Evolutionary conservation across 192 early-diverging fungal species (phyloP).

Genomic region (Diversispora epigaea): DNA sequence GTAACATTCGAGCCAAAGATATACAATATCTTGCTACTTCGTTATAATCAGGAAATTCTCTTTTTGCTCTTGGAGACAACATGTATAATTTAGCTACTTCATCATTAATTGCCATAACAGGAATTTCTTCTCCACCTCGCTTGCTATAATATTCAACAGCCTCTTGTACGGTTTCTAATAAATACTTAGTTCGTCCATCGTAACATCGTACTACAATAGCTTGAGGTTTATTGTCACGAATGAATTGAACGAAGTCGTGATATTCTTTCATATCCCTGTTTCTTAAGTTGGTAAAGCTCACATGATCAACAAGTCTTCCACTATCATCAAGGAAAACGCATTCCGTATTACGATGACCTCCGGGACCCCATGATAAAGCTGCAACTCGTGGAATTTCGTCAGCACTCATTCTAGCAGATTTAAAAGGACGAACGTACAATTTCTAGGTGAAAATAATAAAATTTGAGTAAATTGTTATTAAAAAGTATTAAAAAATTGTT

Average conservation of each 20-base stretch:
- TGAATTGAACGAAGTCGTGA: constrained; percentile 57
- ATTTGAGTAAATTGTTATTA: not conserved
- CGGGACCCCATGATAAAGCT: constrained; percentile 72
- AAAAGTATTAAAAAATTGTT: not conserved
- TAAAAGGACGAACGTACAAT: constrained; percentile 1
- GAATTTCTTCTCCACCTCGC: constrained; percentile 41
- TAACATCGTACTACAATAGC: constrained; percentile 84
- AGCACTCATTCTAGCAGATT: not conserved
- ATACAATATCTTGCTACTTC: constrained; percentile 84
- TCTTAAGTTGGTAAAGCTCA: constrained; percentile 30
- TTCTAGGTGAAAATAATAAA: not conserved
- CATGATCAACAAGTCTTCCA: constrained; percentile 65
- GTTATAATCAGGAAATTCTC: constrained; percentile 55
- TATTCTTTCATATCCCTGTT: constrained; percentile 23
- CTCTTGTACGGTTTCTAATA: constrained; percentile 67
- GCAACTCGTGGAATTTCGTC: constrained; percentile 60
- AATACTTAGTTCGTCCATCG: constrained; percentile 67
- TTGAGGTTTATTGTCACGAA: constrained; percentile 64
- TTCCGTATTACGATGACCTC: constrained; percentile 51
- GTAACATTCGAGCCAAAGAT: constrained; percentile 75
- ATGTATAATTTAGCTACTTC: constrained; percentile 85
- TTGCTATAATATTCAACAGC: constrained; percentile 49
- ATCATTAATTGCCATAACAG: constrained; percentile 80
- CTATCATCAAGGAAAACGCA: constrained; percentile 74
- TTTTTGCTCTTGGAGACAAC: constrained; percentile 41